phyloP scores from a whole-genome alignment of 2,329 filamentous ascomycete species.

The Cadophora luteo-olivacea region DNA sequence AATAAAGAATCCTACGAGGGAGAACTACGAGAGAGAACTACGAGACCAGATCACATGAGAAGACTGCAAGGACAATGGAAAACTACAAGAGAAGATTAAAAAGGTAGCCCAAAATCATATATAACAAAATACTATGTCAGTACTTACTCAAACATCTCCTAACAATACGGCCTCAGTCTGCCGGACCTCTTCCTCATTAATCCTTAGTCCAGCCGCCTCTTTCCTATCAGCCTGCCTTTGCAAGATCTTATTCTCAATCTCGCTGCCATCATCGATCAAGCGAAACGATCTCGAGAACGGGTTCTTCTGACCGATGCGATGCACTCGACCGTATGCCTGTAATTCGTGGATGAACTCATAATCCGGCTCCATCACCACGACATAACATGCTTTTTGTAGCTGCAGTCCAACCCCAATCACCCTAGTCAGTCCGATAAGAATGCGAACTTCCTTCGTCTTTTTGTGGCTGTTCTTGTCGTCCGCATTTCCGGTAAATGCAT shows the following conservation, averaged over 20 bases:
- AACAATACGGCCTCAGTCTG: not conserved
- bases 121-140: too few relatives aligned
- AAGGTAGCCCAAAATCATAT: too few relatives aligned
- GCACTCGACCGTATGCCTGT: slow-evolving; percentile 29
- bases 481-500: slow-evolving; percentile 25
- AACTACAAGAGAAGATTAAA: too few relatives aligned
- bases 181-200: slow-evolving; percentile 11
- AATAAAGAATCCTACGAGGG: too few relatives aligned
- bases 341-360: slow-evolving; percentile 27
- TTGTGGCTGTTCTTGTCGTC: slow-evolving; percentile 1
- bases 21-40: too few relatives aligned
- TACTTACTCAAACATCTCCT: not conserved
- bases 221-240: slow-evolving; percentile 25
- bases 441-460: slow-evolving; percentile 23
- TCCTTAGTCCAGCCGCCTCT: slow-evolving; percentile 14
- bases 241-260: slow-evolving; percentile 27
- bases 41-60: too few relatives aligned
- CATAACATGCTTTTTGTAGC: slow-evolving; percentile 26
- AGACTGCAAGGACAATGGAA: too few relatives aligned
- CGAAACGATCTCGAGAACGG: slow-evolving; percentile 23
- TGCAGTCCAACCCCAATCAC: slow-evolving; percentile 30
- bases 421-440: slow-evolving; percentile 28
- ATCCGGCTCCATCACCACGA: slow-evolving; percentile 34
- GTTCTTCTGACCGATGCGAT: slow-evolving; percentile 34
- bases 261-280: slow-evolving; percentile 23